These are phyloP conservation scores for Trypanosoma boissoni DNA, from an alignment of 208 protist species.

Conservation along the genomic window DNA sequence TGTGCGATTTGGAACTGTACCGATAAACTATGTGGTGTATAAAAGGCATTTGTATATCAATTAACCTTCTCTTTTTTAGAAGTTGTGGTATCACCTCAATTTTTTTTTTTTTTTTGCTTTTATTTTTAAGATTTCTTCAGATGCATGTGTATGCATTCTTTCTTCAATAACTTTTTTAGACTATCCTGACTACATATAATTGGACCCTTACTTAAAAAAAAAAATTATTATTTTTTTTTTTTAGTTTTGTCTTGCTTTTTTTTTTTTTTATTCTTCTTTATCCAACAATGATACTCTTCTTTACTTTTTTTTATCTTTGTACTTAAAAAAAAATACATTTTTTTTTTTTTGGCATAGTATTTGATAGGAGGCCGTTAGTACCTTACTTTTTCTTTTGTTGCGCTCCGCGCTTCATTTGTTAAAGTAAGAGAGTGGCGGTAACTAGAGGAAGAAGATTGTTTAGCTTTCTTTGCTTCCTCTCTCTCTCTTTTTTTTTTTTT, in stretches of 20 bases:
- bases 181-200: neutral
- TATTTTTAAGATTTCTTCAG: neutral
- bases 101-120: neutral
- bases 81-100: too few species aligned
- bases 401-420: neutral
- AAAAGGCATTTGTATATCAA: too few species aligned
- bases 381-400: neutral
- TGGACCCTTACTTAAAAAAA: neutral
- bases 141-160: neutral
- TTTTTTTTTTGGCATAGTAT: too few species aligned
- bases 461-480: slow-evolving; percentile 14
- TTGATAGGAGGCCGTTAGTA: too few species aligned
- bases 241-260: neutral
- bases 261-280: neutral
- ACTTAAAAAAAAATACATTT: too few species aligned
- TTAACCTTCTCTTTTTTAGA: too few species aligned
- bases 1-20: too few species aligned
- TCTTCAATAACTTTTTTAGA: neutral
- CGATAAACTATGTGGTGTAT: too few species aligned
- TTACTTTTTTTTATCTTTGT: neutral
- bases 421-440: slow-evolving; percentile 2
- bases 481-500: slow-evolving; percentile 6
- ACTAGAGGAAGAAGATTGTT: neutral
- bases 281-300: neutral
- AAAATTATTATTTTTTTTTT: neutral